Percentiles rank a stretch among this genome's conserved stretches.
These are phyloP conservation scores for Agrocybe praecox DNA, from an alignment of 768 basidiomycete species.

Conservation along the genomic window DNA sequence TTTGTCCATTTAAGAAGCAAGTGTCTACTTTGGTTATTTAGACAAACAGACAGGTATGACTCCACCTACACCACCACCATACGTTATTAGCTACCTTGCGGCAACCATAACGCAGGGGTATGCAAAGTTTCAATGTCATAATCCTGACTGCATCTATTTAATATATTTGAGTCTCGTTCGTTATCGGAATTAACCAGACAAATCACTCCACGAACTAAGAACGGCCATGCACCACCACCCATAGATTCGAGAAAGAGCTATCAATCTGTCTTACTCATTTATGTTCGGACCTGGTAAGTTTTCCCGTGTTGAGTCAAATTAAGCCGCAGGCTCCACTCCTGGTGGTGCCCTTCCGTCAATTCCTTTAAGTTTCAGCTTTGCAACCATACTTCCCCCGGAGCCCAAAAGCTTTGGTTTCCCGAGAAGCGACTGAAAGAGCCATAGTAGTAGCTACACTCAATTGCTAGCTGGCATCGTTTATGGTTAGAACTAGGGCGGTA, in stretches of 20 bases:
- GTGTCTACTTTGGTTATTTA: no score
- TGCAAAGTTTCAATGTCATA: no score
- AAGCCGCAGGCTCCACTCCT: conserved; percentile 78
- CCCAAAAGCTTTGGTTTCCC: conserved; percentile 91
- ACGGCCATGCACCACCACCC: conserved; percentile 90
- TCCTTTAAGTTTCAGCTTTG: conserved; percentile 78
- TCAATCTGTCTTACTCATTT: conserved; percentile 79
- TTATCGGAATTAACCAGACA: conserved; percentile 98
- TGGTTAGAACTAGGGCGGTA: conserved; percentile 84
- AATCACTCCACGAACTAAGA: conserved; percentile 93
- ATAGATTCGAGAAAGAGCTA: conserved; percentile 85
- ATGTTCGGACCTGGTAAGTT: conserved; percentile 83
- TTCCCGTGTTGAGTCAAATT: conserved; percentile 85
- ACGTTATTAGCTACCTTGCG: no score
- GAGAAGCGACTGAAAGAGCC: conserved; percentile 79
- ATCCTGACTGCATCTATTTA: conserved; percentile 85
- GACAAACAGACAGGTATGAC: no score
- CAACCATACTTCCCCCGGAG: conserved; percentile 57
- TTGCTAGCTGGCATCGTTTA: conserved; percentile 84
- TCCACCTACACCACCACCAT: no score
- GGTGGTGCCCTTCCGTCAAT: conserved; percentile 85
- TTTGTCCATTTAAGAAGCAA: conserved; percentile 90
- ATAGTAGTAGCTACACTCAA: conserved; percentile 68
- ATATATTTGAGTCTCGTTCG: conserved; percentile 93
- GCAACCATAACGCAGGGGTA: no score